Conservation (phyloP, 2,329 filamentous ascomycete species). For the Cladosporium sp. region DNA sequence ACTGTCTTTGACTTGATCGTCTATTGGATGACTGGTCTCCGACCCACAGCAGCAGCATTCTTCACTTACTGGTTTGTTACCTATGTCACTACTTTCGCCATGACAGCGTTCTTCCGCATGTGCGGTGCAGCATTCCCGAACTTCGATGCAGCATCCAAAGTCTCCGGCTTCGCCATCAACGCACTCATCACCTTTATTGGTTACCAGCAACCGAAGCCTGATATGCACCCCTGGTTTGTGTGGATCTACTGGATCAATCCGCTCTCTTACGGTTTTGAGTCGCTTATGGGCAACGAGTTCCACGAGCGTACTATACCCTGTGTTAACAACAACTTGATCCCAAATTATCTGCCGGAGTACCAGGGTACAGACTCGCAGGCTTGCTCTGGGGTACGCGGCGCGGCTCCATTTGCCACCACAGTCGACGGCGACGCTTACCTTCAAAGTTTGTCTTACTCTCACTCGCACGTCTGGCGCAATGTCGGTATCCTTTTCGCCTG, state of each 20-base stretch:
- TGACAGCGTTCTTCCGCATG: slow-evolving; percentile 41
- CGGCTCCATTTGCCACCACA: slow-evolving; percentile 48
- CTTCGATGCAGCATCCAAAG: slow-evolving; percentile 29
- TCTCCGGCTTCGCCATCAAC: slow-evolving; percentile 27
- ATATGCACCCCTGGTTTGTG: slow-evolving; percentile 48
- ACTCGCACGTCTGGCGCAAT: slow-evolving; percentile 48
- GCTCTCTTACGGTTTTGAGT: slow-evolving; percentile 29
- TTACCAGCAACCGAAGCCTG: slow-evolving; percentile 29
- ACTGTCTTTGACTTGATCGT: slow-evolving; percentile 53
- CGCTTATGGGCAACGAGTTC: slow-evolving; percentile 50
- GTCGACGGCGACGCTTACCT: slow-evolving; percentile 62
- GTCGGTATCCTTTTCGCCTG: slow-evolving; percentile 63
- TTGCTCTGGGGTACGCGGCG: slow-evolving; percentile 50
- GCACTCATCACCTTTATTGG: slow-evolving; percentile 27
- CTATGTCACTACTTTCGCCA: slow-evolving; percentile 42
- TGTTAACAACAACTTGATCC: slow-evolving; percentile 39
- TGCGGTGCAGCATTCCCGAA: slow-evolving; percentile 32
- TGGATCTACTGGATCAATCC: slow-evolving; percentile 56
- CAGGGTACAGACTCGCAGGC: slow-evolving; percentile 29
- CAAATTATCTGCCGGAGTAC: slow-evolving; percentile 35
- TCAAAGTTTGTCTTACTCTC: slow-evolving; percentile 44
- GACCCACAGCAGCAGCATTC: slow-evolving; percentile 48
- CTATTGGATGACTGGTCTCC: slow-evolving; percentile 61
- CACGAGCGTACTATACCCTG: slow-evolving; percentile 52
- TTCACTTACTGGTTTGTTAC: slow-evolving; percentile 58